phyloP scores from a whole-genome alignment of 169 alveolate species.

The Eimeria brunetti region DNA sequence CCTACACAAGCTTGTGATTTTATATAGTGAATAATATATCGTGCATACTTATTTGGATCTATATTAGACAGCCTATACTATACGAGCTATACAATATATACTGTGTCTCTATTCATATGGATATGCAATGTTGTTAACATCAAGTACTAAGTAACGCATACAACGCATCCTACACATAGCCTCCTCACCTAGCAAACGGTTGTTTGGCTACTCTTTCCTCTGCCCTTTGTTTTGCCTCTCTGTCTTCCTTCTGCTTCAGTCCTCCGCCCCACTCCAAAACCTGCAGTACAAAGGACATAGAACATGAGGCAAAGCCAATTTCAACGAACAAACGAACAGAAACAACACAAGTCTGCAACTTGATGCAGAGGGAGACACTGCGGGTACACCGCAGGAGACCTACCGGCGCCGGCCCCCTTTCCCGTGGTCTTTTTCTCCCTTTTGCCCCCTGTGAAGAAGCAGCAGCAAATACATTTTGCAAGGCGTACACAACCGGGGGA shows the following conservation, averaged over 20 bases:
- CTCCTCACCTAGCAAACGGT: slow-evolving; percentile 75
- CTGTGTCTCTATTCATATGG: not conserved
- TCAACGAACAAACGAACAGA: not conserved
- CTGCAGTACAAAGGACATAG: not conserved
- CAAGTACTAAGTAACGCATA: not conserved
- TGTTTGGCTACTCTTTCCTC: slow-evolving; percentile 65
- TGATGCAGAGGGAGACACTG: not conserved
- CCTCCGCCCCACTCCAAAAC: slow-evolving; percentile 82
- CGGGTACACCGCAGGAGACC: not conserved
- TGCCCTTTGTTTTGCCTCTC: slow-evolving; percentile 1
- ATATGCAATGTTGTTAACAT: not conserved
- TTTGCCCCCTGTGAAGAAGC: not conserved
- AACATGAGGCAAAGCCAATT: not conserved
- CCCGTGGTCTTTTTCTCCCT: slow-evolving; percentile 52
- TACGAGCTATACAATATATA: not conserved
- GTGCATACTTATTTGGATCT: not conserved
- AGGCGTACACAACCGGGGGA: not conserved
- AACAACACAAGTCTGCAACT: slow-evolving; percentile 4
- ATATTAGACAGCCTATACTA: not conserved
- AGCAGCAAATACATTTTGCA: not conserved
- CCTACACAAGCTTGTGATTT: no score
- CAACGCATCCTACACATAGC: not conserved
- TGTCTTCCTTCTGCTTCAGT: slow-evolving; percentile 72
- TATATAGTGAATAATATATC: no score
- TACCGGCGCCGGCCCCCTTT: slow-evolving; percentile 73